Evolutionary conservation across 352 stramenopile genomes (phyloP), one percentile per base, ranked within the genome.

Genomic region (Halophytophthora polymorphica): DNA sequence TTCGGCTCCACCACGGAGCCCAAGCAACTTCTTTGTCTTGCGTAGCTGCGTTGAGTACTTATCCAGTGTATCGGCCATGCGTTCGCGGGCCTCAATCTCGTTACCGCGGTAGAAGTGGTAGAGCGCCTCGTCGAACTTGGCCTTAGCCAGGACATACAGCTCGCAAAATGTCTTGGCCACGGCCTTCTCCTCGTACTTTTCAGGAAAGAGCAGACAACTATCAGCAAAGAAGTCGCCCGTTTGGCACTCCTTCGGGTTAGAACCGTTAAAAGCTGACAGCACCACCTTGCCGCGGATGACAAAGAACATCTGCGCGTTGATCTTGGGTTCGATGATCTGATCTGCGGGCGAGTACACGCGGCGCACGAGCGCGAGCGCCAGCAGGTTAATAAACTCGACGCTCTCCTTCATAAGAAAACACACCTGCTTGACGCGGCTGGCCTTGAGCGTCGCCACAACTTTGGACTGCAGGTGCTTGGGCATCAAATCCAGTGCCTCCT

Each of bases 91-190:
- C 18, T 73, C 59, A 1, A 38, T 12, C 12, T 77, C 60, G 19
- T 35, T 45, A 0, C 66, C 72, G 10, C 71, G 56, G 35, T 85
- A 89, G 38, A 84, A 93, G 15, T 73, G 62, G 7, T 21, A 25
- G 10, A 90, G 51, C 1, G 71, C 73, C 6, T 70, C 62, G 35
- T 93, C 75, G 25, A 93, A 88, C 2, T 71, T 67, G 2, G 55
- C 46, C 42, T 86, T 88, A 2, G 84, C 69, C 8, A 93, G 53
- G 15, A 87, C 75, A 38, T 89, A 88, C 2, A 93, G 64, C 40
- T 93, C 82, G n/a, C 79, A 93, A 48, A 93, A 93, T 0, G 82
- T 88, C 50, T 86, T 88, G 4, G 82, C 82, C 0, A 80, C 50
- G 0, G 82, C 82, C 33, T 85, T 88, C 42, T 90, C 79, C 46